Evolutionary conservation across 2,329 filamentous ascomycete genomes (phyloP).

Genomic region (Fusarium sp.): DNA sequence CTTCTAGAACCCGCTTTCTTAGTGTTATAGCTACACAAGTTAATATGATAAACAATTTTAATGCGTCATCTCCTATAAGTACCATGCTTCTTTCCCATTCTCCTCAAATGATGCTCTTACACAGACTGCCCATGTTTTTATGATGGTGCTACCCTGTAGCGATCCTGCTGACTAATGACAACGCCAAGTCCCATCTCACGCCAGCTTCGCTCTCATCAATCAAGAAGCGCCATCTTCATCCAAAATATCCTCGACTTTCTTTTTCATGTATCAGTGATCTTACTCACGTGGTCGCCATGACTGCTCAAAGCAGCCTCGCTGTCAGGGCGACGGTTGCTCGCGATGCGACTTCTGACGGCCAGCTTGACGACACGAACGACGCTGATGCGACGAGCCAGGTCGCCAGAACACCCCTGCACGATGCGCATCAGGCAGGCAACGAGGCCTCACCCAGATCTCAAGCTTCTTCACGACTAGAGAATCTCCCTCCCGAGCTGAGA

Average conservation of each 20-base stretch:
- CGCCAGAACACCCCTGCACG: background rate
- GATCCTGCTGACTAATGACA: background rate
- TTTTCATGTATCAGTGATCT: background rate
- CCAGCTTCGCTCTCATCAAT: background rate
- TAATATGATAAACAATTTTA: too few relatives aligned
- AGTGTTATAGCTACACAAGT: too few relatives aligned
- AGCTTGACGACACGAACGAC: background rate
- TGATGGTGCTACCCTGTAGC: background rate
- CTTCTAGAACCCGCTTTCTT: too few relatives aligned
- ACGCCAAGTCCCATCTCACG: background rate
- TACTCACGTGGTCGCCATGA: background rate
- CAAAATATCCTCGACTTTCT: background rate
- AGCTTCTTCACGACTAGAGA: background rate
- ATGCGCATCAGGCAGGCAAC: background rate
- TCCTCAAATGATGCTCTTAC: too few relatives aligned
- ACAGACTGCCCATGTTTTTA: too few relatives aligned
- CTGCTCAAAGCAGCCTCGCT: background rate
- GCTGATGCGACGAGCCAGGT: background rate
- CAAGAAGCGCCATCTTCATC: background rate
- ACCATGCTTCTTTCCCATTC: too few relatives aligned
- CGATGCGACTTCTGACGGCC: background rate
- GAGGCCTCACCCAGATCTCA: background rate
- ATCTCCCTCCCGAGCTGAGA: constrained; percentile 7
- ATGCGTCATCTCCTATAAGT: too few relatives aligned
- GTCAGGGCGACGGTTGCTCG: background rate